These are phyloP conservation scores for Scedosporium minutisporum DNA, from an alignment of 2,329 filamentous ascomycete species.

Conservation along the genomic window DNA sequence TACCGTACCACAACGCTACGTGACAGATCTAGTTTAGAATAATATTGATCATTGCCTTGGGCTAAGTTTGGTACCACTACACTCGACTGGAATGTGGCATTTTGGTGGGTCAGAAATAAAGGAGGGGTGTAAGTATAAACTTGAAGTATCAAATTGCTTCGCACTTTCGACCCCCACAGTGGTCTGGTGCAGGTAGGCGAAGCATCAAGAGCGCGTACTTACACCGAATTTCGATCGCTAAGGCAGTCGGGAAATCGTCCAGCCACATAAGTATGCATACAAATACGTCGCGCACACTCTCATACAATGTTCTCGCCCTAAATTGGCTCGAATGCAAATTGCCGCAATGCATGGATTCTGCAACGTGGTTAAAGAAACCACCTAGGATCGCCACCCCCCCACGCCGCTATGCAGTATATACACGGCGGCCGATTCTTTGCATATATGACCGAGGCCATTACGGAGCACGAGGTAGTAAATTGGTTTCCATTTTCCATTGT, in stretches of 20 bases:
- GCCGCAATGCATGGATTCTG: not conserved
- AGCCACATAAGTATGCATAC: not conserved
- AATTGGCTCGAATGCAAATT: not conserved
- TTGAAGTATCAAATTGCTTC: not conserved
- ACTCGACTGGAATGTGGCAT: not conserved
- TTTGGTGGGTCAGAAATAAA: not conserved
- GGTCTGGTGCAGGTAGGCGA: conserved; percentile 1
- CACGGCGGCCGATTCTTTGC: not conserved
- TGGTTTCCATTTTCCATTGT: not conserved
- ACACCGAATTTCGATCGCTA: conserved; percentile 6
- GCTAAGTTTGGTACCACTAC: not conserved
- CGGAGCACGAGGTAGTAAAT: not conserved
- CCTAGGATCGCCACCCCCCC: not conserved
- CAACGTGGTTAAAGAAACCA: not conserved
- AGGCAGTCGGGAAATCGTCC: not conserved
- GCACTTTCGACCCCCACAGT: not conserved
- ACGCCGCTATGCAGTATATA: not conserved
- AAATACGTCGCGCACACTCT: not conserved
- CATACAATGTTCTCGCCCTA: not conserved
- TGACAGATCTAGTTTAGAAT: no score
- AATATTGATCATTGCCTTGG: no score
- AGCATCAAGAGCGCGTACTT: conserved; percentile 5
- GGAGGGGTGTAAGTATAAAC: not conserved
- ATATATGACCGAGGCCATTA: not conserved
- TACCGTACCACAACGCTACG: no score